phyloP scores from a whole-genome alignment of 164 flowering plant species.

The Tinospora cordifolia region DNA sequence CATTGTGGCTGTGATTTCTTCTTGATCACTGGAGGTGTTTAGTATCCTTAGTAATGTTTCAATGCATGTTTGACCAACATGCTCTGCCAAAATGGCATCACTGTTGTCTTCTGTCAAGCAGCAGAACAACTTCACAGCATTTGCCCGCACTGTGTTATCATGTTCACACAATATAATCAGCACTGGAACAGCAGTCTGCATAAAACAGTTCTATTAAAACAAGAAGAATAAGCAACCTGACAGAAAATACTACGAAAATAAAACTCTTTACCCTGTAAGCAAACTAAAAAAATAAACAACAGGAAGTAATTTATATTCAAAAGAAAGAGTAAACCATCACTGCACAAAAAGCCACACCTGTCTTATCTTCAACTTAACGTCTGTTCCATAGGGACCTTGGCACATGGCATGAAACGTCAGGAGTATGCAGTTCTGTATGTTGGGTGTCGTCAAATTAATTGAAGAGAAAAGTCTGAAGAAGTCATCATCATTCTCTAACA shows the following conservation, averaged over 20 bases:
- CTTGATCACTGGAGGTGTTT: conserved; percentile 33
- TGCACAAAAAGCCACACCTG: conserved; percentile 36
- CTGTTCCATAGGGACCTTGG: conserved; percentile 33
- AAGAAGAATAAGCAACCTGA: conserved; percentile 3
- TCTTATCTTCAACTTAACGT: conserved; percentile 40
- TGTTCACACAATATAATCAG: conserved; percentile 46
- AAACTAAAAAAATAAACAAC: not conserved
- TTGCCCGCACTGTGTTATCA: conserved; percentile 36
- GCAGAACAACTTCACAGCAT: conserved; percentile 49
- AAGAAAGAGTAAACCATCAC: not conserved
- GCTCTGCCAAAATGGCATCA: conserved; percentile 31
- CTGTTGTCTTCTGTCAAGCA: conserved; percentile 41
- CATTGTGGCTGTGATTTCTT: conserved; percentile 51
- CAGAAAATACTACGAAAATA: not conserved
- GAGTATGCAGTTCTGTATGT: conserved; percentile 45
- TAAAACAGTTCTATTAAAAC: not conserved
- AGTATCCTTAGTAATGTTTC: conserved; percentile 39
- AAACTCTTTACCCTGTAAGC: not conserved
- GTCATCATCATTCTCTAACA: conserved; percentile 58
- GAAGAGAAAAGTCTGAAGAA: conserved; percentile 44
- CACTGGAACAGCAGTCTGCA: conserved; percentile 41
- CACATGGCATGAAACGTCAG: conserved; percentile 49
- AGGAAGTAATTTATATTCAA: not conserved
- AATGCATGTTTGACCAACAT: conserved; percentile 35
- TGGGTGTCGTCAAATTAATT: conserved; percentile 34